Percentiles rank a stretch among this genome's conserved stretches.
These are phyloP conservation scores for Monilinia polystroma DNA, from an alignment of 2,329 filamentous ascomycete genomes.

Conservation along the genomic window DNA sequence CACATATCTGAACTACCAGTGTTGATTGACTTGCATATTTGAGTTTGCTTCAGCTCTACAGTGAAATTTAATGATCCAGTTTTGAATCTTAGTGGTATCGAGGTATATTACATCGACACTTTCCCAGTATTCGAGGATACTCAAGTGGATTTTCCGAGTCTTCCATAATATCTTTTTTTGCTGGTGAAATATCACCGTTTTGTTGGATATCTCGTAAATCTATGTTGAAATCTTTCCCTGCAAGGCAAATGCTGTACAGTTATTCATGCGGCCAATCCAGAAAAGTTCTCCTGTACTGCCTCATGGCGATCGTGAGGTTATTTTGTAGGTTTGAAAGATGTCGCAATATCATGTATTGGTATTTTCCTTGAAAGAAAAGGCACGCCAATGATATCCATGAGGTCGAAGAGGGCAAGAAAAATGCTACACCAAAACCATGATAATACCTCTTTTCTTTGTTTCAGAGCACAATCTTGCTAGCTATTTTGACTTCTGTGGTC, in stretches of 20 bases:
- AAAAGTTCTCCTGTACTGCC: neutral
- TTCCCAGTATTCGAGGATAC: neutral
- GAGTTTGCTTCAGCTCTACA: neutral
- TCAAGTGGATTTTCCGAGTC: neutral
- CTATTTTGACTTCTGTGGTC: neutral
- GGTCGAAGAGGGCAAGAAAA: neutral
- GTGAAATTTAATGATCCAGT: neutral
- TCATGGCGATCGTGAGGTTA: neutral
- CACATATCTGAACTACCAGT: neutral
- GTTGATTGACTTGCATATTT: neutral
- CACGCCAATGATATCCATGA: neutral
- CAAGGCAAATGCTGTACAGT: neutral
- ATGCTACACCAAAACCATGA: neutral
- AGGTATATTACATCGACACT: neutral
- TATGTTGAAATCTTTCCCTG: neutral
- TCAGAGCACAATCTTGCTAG: neutral
- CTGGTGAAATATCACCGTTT: neutral
- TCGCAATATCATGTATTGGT: constrained; percentile 4
- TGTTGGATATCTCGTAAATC: neutral
- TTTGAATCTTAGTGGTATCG: neutral
- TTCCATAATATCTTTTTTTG: neutral
- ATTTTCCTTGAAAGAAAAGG: neutral
- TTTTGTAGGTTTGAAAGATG: neutral
- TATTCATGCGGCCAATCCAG: neutral
- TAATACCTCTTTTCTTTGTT: neutral